phyloP scores from a whole-genome alignment of 345 rosid species.

The Syzygium aqueum region DNA sequence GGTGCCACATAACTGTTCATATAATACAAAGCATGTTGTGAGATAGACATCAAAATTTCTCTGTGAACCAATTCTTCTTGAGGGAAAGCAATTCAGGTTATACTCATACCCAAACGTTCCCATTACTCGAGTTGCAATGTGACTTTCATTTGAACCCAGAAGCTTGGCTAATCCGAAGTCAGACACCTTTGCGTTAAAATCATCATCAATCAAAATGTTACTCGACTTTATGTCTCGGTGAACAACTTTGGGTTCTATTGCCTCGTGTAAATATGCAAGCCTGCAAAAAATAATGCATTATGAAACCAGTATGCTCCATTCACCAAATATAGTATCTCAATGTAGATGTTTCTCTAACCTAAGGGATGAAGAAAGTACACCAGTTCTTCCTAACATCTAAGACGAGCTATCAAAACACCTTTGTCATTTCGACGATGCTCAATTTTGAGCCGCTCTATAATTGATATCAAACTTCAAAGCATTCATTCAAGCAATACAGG shows the following conservation, averaged over 20 bases:
- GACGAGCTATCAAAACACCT: not conserved
- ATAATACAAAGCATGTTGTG: not conserved
- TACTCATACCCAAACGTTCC: constrained; percentile 89
- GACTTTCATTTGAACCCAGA: constrained; percentile 78
- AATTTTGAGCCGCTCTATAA: not conserved
- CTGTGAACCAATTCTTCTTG: not conserved
- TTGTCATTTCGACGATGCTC: not conserved
- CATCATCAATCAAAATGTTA: constrained; percentile 84
- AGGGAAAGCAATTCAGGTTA: not conserved
- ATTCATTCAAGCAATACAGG: not conserved
- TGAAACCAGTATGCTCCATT: not conserved
- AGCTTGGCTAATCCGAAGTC: constrained; percentile 98
- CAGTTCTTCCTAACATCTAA: not conserved
- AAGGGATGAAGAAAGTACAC: not conserved
- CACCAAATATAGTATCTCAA: not conserved
- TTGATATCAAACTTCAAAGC: not conserved
- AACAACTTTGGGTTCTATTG: constrained; percentile 93
- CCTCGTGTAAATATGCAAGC: constrained; percentile 96
- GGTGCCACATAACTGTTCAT: constrained; percentile 85
- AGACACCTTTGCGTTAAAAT: constrained; percentile 83
- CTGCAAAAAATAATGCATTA: constrained; percentile 23
- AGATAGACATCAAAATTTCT: constrained; percentile 2
- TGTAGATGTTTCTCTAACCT: not conserved
- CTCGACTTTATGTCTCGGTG: constrained; percentile 97
- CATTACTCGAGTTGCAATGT: constrained; percentile 93